Conservation (phyloP, 2,329 filamentous ascomycete species). For the Colletotrichum sp. region DNA sequence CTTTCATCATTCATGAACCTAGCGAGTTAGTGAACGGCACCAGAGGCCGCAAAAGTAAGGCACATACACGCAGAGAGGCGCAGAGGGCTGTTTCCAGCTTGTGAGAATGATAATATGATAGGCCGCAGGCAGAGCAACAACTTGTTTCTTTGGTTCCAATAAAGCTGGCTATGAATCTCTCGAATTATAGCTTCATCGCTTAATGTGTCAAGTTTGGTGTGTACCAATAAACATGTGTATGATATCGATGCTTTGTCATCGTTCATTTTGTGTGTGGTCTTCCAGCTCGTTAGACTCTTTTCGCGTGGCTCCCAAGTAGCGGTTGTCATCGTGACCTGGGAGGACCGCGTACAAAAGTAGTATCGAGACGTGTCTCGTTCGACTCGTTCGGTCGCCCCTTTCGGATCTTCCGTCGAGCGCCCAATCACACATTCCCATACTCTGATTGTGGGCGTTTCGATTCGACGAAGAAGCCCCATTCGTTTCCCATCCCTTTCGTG, state of each 20-base stretch:
- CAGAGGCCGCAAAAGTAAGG: neutral
- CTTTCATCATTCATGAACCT: neutral
- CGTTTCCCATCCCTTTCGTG: neutral
- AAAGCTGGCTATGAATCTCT: constrained; percentile 24
- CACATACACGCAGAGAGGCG: neutral
- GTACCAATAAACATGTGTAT: neutral
- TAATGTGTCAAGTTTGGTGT: neutral
- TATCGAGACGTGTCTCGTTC: neutral
- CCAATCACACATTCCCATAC: constrained; percentile 1
- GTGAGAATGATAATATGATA: neutral
- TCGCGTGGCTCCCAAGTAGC: neutral
- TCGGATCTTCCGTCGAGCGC: constrained; percentile 17
- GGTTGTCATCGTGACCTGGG: neutral
- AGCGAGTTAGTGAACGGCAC: neutral
- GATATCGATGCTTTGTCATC: constrained; percentile 5
- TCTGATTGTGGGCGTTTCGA: constrained; percentile 6
- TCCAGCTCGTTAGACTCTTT: neutral
- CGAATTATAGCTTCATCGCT: constrained; percentile 22
- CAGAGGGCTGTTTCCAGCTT: neutral
- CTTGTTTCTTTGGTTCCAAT: constrained; percentile 4
- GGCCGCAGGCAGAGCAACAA: constrained; percentile 6
- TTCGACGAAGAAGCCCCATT: neutral
- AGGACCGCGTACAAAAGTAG: neutral
- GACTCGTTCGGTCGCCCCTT: constrained; percentile 15
- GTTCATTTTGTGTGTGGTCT: neutral